Conservation (phyloP, 1,139 yeast species). For the Kurtzmaniella quercitrusa region DNA sequence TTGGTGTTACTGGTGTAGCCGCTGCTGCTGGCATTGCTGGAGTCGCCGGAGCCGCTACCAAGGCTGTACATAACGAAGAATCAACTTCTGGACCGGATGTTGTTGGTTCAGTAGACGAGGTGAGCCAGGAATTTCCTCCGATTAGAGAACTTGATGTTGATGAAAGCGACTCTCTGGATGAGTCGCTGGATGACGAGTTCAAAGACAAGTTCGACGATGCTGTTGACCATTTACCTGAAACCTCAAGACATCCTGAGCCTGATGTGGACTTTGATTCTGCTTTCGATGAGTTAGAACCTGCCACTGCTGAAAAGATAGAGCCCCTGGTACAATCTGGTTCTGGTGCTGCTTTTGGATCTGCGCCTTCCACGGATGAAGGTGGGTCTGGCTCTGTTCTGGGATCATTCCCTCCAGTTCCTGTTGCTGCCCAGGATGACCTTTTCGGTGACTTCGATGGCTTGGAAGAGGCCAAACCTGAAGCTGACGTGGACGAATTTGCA, state of each 20-base stretch:
- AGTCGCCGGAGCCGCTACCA: constrained; percentile 11
- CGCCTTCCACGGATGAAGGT: too few relatives aligned
- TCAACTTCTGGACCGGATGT: background rate
- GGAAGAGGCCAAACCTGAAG: constrained; percentile 43
- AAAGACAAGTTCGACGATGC: constrained; percentile 42
- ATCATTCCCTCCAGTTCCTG: background rate
- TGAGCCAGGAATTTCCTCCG: constrained; percentile 64
- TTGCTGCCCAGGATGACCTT: constrained; percentile 17
- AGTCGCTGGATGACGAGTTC: constrained; percentile 25
- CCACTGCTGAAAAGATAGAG: constrained; percentile 21
- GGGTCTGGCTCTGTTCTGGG: too few relatives aligned
- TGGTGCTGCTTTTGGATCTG: too few relatives aligned
- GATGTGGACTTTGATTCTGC: constrained; percentile 33
- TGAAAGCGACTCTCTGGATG: constrained; percentile 48
- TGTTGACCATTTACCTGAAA: constrained; percentile 34
- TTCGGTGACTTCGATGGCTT: constrained; percentile 40
- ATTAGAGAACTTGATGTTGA: constrained; percentile 59
- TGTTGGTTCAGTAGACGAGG: constrained; percentile 1
- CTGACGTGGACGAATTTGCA: constrained; percentile 20
- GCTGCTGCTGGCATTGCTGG: constrained; percentile 2
- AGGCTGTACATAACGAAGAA: constrained; percentile 5
- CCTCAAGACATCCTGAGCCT: constrained; percentile 6
- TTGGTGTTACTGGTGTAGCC: constrained; percentile 4
- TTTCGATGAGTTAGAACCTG: constrained; percentile 38
- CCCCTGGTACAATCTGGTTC: too few relatives aligned